phyloP scores from a whole-genome alignment of 2,329 filamentous ascomycete genomes.

The Cryphonectria naterciae region DNA sequence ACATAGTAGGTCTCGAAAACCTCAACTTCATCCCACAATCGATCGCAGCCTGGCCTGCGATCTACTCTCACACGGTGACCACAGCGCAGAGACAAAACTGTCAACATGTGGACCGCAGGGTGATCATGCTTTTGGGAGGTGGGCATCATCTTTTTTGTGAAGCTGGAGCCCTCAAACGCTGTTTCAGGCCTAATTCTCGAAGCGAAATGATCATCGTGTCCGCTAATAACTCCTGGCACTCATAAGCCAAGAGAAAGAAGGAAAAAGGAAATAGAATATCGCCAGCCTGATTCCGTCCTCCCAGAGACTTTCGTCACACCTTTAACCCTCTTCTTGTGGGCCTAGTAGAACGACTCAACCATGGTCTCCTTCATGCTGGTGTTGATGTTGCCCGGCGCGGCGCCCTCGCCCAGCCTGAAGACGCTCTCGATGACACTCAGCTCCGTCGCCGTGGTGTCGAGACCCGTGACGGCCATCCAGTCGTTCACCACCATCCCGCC shows the following conservation, averaged over 20 bases:
- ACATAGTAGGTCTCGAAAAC: neutral
- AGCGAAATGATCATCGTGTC: neutral
- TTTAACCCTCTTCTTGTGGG: neutral
- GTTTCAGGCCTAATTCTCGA: neutral
- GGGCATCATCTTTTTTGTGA: neutral
- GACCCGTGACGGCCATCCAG: conserved; percentile 92
- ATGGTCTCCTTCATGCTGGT: conserved; percentile 93
- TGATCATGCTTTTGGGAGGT: neutral
- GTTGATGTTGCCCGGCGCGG: conserved; percentile 77
- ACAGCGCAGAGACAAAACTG: neutral
- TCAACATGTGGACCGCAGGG: neutral
- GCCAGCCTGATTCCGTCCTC: neutral
- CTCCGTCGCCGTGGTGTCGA: conserved; percentile 97
- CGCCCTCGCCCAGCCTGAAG: conserved; percentile 89
- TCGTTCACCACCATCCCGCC: conserved; percentile 97
- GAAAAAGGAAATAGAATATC: neutral
- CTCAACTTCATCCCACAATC: neutral
- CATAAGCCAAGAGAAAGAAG: neutral
- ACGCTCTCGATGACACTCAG: conserved; percentile 95
- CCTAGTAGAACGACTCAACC: conserved; percentile 97
- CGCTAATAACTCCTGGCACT: neutral
- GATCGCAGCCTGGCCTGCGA: neutral
- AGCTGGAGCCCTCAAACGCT: neutral
- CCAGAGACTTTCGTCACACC: neutral
- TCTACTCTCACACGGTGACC: neutral